Evolutionary conservation across 2,329 filamentous ascomycete genomes (phyloP), one percentile per base, ranked within the genome.

Genomic region (Monilinia laxa): DNA sequence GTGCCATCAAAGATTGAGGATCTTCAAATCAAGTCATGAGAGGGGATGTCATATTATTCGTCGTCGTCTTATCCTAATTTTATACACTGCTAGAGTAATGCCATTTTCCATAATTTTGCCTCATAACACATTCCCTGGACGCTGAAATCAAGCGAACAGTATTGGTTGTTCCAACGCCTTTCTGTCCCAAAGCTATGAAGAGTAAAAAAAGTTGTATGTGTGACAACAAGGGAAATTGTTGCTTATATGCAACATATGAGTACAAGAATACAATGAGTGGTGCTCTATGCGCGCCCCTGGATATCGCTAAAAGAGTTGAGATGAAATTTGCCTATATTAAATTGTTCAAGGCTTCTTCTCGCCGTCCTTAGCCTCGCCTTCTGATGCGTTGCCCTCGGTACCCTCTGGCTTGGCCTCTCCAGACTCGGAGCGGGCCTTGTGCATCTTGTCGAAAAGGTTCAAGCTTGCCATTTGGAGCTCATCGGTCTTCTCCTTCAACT

Each of bases 361-460:
- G 62, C 76, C 73, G 63, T 77, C 81, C 87, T 93, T 93, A 85
- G 91, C 91, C 83, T 93, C 88, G 72, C 84, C 87, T 78, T 91
- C 88, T 65, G 73, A 55, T 64, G 74, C 58, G 58, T 70, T 72
- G 14, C 70, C 72, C 69, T 79, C 80, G 81, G 77, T 69, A 83
- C 80, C 75, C 81, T 78, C 75, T 79, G 73, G 75, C 38, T 66
- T 62, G 76, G 85, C 81, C 77, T 86, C 80, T 76, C 83, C 79
- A 74, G 83, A 84, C 83, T 93, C 90, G 74, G 82, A 80, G 75
- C 92, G 90, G 74, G 94, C 92, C 86, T 96, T 96, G 91, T 99
- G 94, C 92, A 99, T 97, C 90, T 98, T 97, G 85, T 98, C 95
- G 81, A 99, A 98, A 77, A 98, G 89, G 83, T 91, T 96, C 82